A percentile compares a stretch with the other conserved stretches of the same genome.
These are phyloP conservation scores for Aspergillus panamensis DNA, from an alignment of 495 filamentous ascomycete species.

Conservation along the genomic window DNA sequence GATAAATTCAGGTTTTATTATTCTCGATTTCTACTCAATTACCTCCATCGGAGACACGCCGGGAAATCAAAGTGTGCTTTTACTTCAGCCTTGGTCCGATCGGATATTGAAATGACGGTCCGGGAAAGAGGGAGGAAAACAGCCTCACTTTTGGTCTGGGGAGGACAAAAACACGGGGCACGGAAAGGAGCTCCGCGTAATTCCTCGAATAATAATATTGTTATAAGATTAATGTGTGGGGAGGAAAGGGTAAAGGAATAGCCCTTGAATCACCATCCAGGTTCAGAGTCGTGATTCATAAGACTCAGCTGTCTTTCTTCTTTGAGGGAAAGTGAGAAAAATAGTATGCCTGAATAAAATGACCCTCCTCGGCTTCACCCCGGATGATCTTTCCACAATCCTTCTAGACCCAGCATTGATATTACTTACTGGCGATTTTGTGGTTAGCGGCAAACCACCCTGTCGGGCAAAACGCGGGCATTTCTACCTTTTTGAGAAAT, in stretches of 20 bases:
- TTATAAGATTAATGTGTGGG: not conserved
- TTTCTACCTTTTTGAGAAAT: too few species aligned
- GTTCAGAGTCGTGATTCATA: not conserved
- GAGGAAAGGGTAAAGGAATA: constrained; percentile 1
- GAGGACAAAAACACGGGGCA: not conserved
- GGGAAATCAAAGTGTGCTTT: not conserved
- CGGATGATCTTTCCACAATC: too few species aligned
- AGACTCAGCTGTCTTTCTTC: too few species aligned
- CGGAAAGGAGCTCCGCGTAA: not conserved
- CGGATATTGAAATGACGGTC: not conserved
- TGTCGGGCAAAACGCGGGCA: too few species aligned
- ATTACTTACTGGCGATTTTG: too few species aligned
- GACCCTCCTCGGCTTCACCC: too few species aligned
- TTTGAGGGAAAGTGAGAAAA: too few species aligned
- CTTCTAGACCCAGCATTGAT: too few species aligned
- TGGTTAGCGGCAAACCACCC: too few species aligned
- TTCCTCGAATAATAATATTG: not conserved
- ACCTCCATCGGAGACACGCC: not conserved
- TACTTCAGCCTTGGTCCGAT: not conserved
- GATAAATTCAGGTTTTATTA: too few species aligned
- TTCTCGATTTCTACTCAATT: too few species aligned
- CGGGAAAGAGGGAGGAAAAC: not conserved
- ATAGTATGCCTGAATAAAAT: too few species aligned
- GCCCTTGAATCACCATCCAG: not conserved
- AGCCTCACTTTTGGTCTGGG: not conserved